Percentiles rank a stretch among this genome's conserved stretches.
Evolutionary conservation across 164 flowering plant genomes (phyloP).

Genomic region (Umbellularia californica): DNA sequence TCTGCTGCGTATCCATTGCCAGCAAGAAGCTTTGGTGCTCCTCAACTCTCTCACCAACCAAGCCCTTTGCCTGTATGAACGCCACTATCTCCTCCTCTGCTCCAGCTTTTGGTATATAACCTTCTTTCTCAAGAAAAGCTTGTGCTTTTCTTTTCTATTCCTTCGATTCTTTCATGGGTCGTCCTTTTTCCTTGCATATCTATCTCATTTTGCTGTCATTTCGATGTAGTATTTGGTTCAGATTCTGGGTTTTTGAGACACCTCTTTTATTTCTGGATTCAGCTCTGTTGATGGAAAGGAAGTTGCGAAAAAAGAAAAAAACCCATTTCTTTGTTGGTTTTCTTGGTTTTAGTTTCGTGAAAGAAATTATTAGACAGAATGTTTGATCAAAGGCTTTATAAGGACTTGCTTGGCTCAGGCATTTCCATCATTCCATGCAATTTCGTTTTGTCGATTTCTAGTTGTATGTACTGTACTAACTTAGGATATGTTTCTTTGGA

Average conservation of each 20-base stretch:
- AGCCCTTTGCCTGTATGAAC: conserved; percentile 44
- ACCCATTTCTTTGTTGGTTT: not conserved
- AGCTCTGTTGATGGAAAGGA: not conserved
- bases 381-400: not conserved
- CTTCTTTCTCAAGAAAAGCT: not conserved
- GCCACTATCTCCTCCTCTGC: conserved; percentile 20
- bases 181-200: not conserved
- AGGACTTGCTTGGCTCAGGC: no score
- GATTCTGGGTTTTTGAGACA: no score
- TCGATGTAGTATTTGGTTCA: not conserved
- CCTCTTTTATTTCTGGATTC: not conserved
- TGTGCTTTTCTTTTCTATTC: not conserved
- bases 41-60: conserved; percentile 15
- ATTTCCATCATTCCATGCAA: no score
- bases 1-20: conserved; percentile 50
- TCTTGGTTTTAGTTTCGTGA: not conserved
- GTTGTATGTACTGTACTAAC: no score
- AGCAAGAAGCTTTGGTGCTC: conserved; percentile 34
- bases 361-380: not conserved
- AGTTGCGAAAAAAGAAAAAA: not conserved
- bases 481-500: no score
- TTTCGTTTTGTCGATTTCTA: no score
- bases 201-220: not conserved
- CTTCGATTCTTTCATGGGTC: not conserved
- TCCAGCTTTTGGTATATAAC: conserved; percentile 7